A percentile compares a stretch with the other conserved stretches of the same genome.
Evolutionary conservation across 768 basidiomycete genomes (phyloP).

Genomic region (Suillus cothurnatus): DNA sequence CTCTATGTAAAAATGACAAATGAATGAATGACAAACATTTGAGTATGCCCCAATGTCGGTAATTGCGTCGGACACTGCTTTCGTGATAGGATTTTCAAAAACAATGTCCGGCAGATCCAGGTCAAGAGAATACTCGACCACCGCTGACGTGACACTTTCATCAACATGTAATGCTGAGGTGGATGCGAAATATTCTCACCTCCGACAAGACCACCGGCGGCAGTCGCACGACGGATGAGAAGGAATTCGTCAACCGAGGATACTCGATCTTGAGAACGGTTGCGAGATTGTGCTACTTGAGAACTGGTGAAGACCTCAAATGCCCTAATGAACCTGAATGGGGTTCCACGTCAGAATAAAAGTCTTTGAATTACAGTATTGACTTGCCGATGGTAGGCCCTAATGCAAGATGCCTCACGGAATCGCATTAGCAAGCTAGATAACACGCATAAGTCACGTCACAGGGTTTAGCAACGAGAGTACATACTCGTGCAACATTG

Average conservation of each 20-base stretch:
- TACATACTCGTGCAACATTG: slow-evolving; percentile 41
- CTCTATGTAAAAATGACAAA: slow-evolving; percentile 2
- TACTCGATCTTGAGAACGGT: slow-evolving; percentile 38
- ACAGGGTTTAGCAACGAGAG: slow-evolving; percentile 10
- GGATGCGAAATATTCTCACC: slow-evolving; percentile 22
- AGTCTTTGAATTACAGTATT: not conserved
- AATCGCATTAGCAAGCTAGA: slow-evolving; percentile 36
- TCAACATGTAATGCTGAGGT: not conserved
- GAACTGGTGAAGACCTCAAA: slow-evolving; percentile 38
- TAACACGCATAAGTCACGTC: slow-evolving; percentile 14
- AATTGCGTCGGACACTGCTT: slow-evolving; percentile 42
- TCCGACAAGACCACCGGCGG: slow-evolving; percentile 42
- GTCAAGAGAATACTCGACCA: slow-evolving; percentile 40
- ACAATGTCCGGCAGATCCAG: slow-evolving; percentile 39
- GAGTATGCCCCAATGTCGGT: slow-evolving; percentile 46
- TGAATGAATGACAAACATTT: slow-evolving; percentile 30
- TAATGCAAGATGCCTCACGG: slow-evolving; percentile 37
- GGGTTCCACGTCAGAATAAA: slow-evolving; percentile 4
- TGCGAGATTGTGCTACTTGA: slow-evolving; percentile 38
- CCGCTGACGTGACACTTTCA: slow-evolving; percentile 25
- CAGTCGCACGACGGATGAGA: slow-evolving; percentile 38
- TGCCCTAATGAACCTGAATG: slow-evolving; percentile 35
- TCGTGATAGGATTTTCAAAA: slow-evolving; percentile 36
- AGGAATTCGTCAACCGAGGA: slow-evolving; percentile 41
- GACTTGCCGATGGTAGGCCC: slow-evolving; percentile 36